These are phyloP conservation scores for Magnaporthiopsis incrustans DNA, from an alignment of 2,329 filamentous ascomycete genomes.

Conservation along the genomic window DNA sequence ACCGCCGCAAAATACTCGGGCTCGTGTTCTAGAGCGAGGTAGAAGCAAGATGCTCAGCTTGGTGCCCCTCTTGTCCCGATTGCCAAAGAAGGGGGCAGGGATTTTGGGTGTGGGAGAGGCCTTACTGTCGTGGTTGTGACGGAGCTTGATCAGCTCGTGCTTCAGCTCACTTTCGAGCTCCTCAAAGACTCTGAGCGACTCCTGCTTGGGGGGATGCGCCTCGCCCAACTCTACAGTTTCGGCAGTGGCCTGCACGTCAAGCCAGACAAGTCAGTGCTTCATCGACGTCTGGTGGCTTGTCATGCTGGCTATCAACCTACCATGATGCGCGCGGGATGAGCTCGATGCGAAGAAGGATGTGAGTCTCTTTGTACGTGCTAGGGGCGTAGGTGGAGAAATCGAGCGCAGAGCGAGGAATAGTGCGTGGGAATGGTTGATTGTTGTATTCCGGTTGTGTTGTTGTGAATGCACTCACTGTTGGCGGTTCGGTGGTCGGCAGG, in stretches of 20 bases:
- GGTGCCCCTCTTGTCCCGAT: neutral
- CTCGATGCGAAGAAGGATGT: no score
- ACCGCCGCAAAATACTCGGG: conserved; percentile 46
- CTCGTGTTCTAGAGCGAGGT: conserved; percentile 36
- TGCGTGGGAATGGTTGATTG: neutral
- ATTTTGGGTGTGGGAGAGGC: neutral
- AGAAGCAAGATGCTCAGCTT: neutral
- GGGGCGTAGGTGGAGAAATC: no score
- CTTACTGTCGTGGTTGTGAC: conserved; percentile 37
- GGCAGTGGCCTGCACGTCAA: conserved; percentile 32
- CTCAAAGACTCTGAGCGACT: conserved; percentile 41
- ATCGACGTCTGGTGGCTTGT: neutral
- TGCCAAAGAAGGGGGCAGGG: neutral
- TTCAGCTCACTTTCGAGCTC: conserved; percentile 44
- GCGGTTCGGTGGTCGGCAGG: neutral
- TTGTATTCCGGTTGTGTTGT: neutral
- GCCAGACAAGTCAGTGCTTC: neutral
- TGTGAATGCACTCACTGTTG: neutral
- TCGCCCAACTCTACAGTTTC: conserved; percentile 44
- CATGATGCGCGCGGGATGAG: neutral
- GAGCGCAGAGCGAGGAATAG: no score
- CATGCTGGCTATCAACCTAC: neutral
- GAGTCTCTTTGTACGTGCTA: no score
- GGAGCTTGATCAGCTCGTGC: conserved; percentile 39
- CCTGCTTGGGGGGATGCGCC: conserved; percentile 40